A percentile compares a stretch with the other conserved stretches of the same genome.
phyloP scores from a whole-genome alignment of 2,329 filamentous ascomycete species.

The Arthrobotrys iridis region DNA sequence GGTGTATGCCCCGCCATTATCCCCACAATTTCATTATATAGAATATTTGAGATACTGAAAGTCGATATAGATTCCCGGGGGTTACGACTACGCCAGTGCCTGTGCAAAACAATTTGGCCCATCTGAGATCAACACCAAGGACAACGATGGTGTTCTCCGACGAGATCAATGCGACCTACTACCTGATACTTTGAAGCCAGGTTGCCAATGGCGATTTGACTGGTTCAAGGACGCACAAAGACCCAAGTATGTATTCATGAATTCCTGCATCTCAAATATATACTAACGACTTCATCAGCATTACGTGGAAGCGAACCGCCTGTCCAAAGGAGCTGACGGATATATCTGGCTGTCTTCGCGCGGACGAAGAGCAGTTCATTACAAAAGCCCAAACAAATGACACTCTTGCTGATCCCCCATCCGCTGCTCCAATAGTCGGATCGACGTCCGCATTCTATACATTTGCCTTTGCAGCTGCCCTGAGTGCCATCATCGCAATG shows the following conservation, averaged over 20 bases:
- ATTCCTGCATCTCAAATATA: neutral
- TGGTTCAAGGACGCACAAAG: constrained; percentile 39
- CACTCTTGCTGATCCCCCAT: constrained; percentile 29
- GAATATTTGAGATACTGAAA: neutral
- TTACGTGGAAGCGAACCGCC: constrained; percentile 41
- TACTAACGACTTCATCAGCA: constrained; percentile 9
- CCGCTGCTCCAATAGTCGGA: constrained; percentile 19
- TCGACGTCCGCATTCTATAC: constrained; percentile 32
- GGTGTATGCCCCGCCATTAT: constrained; percentile 19
- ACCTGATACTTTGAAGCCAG: constrained; percentile 67
- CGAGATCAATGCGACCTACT: constrained; percentile 67
- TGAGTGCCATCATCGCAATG: constrained; percentile 17
- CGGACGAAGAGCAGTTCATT: constrained; percentile 35
- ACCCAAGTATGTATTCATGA: constrained; percentile 32
- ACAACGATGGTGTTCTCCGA: constrained; percentile 66
- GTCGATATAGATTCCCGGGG: constrained; percentile 39
- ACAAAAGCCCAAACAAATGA: constrained; percentile 23
- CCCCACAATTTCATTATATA: neutral
- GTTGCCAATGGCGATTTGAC: constrained; percentile 73
- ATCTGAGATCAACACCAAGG: constrained; percentile 29
- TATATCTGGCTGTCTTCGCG: constrained; percentile 35
- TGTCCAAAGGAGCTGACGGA: constrained; percentile 34
- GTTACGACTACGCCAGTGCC: constrained; percentile 43
- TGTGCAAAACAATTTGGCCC: constrained; percentile 43
- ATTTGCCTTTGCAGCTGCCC: constrained; percentile 13